A percentile compares a stretch with the other conserved stretches of the same genome.
Conservation (phyloP, 257 asterid species). For the Striga asiatica region DNA sequence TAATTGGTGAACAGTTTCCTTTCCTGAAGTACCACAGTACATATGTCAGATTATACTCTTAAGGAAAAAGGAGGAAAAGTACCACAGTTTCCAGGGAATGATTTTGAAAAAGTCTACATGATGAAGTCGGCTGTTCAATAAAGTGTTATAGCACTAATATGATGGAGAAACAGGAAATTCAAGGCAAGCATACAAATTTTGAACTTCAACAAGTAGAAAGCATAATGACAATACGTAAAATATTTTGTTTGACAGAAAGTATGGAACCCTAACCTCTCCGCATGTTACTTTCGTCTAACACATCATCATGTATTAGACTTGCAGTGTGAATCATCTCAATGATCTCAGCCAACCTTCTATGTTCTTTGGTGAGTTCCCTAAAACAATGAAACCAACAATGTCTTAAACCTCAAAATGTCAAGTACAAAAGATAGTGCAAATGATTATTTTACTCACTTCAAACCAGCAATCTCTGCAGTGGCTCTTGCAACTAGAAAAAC, state of each 20-base stretch:
- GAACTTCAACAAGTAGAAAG: too few relatives aligned
- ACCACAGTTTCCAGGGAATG: too few relatives aligned
- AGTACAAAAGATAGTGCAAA: background rate
- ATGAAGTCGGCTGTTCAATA: too few relatives aligned
- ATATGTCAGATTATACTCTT: too few relatives aligned
- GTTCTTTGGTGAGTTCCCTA: slow-evolving; percentile 78
- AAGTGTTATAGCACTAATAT: too few relatives aligned
- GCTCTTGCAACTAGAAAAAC: slow-evolving; percentile 92
- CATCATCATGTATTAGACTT: slow-evolving; percentile 92
- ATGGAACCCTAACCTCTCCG: slow-evolving; percentile 55
- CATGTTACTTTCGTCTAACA: slow-evolving; percentile 86
- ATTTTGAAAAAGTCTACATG: too few relatives aligned
- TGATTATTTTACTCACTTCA: slow-evolving; percentile 41
- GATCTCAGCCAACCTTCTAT: slow-evolving; percentile 88
- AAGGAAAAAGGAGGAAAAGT: too few relatives aligned
- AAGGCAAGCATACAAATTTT: too few relatives aligned
- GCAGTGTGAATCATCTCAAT: slow-evolving; percentile 99
- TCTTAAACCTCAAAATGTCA: background rate
- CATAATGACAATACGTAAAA: too few relatives aligned
- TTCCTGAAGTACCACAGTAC: slow-evolving; percentile 39
- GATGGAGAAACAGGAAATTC: too few relatives aligned
- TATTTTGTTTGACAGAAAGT: background rate
- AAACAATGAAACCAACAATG: slow-evolving; percentile 2
- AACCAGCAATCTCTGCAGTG: slow-evolving; percentile 64
- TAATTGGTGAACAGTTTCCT: slow-evolving; percentile 82